Evolutionary conservation across 1,139 yeast genomes (phyloP), one percentile per base, ranked within the genome.

Genomic region (Kurtzmaniella natalensis): DNA sequence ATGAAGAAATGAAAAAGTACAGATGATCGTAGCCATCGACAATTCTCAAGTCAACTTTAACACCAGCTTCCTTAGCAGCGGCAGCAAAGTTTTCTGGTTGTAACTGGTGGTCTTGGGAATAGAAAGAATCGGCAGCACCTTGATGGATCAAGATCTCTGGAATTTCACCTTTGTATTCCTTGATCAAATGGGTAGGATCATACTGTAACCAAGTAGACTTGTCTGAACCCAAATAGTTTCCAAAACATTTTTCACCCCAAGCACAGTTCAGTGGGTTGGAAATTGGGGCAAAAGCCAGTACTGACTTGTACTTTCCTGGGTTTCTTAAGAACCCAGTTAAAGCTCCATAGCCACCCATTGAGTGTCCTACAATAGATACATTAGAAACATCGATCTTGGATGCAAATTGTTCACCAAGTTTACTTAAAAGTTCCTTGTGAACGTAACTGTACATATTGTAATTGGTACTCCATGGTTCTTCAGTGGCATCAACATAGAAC

Each of bases 301-400:
- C 94, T 2, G 94, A 79, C 55, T 76, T 77, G 68, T 83, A 92
- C 50, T 68, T 68, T 3, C 80, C 83, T 1, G 92, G 87, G 54
- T 84, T 78, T 44, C 70, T 75, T 37, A 92, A 63, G 55, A 76
- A 89, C 11, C 94, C 80, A 37, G 82, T 65, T 40, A 92, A 62
- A 0, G 98, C 95, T 35, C 98, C 98, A 56, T 75, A 87, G 0
- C 98, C 98, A 32, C 98, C 98, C 97, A 92, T 92, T 2, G 98
- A 92, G 57, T 92, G 97, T 29, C 97, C 97, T 8, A 94, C 80
- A 43, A 92, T 78, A 18, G 92, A 75, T 36, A 81, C 70, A 32
- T 74, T 80, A 17, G 36, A 27, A 37, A 76, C 65, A 53, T 85
- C 82, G 43, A 85, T 64, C 24, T 63, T 57, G 3, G 68, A 48